Conservation (phyloP, 164 flowering plant genomes). For the Saururus chinensis region DNA sequence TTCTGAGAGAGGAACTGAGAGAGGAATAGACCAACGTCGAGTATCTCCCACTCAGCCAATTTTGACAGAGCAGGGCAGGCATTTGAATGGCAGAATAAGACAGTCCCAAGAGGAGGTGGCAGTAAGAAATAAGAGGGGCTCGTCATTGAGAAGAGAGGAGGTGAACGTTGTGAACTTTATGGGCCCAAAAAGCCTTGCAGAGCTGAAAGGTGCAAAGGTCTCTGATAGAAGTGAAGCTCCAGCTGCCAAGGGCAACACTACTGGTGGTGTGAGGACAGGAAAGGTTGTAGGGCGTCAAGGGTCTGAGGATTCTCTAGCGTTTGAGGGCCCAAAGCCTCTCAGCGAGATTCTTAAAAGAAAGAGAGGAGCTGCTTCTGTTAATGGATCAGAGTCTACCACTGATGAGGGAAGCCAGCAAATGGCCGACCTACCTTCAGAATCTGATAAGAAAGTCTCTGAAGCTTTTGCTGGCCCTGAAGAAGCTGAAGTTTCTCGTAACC, state of each 20-base stretch:
- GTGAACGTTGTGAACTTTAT: slow-evolving; percentile 25
- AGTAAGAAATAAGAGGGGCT: background rate
- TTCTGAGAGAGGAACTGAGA: background rate
- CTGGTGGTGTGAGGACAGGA: slow-evolving; percentile 5
- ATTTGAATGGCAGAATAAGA: slow-evolving; percentile 32
- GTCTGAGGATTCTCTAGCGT: slow-evolving; percentile 31
- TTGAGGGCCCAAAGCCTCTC: slow-evolving; percentile 83
- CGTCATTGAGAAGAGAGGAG: slow-evolving; percentile 26
- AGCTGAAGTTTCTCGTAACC: slow-evolving; percentile 5
- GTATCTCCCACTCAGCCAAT: background rate
- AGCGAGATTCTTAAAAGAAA: slow-evolving; percentile 74
- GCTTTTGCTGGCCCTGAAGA: background rate
- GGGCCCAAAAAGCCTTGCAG: slow-evolving; percentile 56
- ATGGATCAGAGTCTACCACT: slow-evolving; percentile 10
- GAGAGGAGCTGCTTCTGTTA: slow-evolving; percentile 34
- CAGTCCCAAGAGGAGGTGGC: slow-evolving; percentile 25
- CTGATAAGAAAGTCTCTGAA: slow-evolving; percentile 2
- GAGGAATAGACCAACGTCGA: background rate
- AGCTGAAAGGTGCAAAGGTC: slow-evolving; percentile 26
- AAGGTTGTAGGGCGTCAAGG: slow-evolving; percentile 16
- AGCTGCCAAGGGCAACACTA: background rate
- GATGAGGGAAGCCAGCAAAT: slow-evolving; percentile 16
- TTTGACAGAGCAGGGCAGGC: background rate
- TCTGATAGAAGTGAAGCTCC: background rate
- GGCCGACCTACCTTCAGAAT: background rate